phyloP scores from a whole-genome alignment of 2,329 filamentous ascomycete genomes.

The Apiospora phragmitis region DNA sequence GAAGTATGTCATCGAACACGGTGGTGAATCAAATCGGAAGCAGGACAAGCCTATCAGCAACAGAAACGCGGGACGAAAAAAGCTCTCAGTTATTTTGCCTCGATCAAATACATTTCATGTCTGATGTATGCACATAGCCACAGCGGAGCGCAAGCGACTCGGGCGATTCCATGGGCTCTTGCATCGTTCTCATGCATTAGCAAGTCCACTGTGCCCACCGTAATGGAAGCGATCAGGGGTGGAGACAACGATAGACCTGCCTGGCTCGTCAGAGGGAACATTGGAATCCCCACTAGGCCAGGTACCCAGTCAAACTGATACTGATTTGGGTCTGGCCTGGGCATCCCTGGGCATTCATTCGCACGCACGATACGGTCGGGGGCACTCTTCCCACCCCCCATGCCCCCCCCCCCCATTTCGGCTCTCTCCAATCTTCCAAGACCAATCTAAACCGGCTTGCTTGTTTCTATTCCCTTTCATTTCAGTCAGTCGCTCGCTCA shows the following conservation, averaged over 20 bases:
- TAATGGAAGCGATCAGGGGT: slow-evolving; percentile 6
- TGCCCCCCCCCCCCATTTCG: not conserved
- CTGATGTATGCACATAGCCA: slow-evolving; percentile 9
- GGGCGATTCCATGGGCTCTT: not conserved
- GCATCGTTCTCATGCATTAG: not conserved
- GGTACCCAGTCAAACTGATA: slow-evolving; percentile 9
- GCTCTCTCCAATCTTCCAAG: not conserved
- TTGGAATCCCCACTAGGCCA: not conserved
- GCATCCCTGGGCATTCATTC: not conserved
- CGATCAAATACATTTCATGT: not conserved
- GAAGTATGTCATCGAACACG: not conserved
- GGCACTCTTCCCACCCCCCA: not conserved
- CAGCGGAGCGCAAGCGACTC: not conserved
- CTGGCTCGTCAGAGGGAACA: not conserved
- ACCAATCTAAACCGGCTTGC: not conserved
- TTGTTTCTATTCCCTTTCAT: slow-evolving; percentile 1
- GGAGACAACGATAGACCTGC: slow-evolving; percentile 2
- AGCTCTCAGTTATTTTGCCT: not conserved
- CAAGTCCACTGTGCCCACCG: slow-evolving; percentile 4
- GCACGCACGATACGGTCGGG: not conserved
- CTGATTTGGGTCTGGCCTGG: slow-evolving; percentile 5
- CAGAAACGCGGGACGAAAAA: not conserved
- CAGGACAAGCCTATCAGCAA: not conserved
- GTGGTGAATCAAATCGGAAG: slow-evolving; percentile 3
- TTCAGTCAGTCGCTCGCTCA: slow-evolving; percentile 2